Evolutionary conservation across 2,329 filamentous ascomycete genomes (phyloP), one percentile per base, ranked within the genome.

Genomic region (Sporothrix phasma): DNA sequence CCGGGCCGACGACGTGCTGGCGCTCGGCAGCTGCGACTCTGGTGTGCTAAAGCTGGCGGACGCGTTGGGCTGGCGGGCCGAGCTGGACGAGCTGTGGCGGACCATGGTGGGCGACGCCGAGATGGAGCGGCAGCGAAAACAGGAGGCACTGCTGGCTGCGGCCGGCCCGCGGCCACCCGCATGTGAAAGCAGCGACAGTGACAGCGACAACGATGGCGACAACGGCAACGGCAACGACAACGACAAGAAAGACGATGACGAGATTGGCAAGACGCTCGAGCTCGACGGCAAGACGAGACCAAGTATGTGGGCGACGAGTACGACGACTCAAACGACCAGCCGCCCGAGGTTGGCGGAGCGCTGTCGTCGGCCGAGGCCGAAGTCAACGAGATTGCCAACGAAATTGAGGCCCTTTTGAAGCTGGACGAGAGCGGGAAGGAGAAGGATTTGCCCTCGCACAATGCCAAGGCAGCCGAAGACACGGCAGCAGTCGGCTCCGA

Each of bases 31-130:
- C 69, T 97, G 92, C 73, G 93, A 99, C 73, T 79, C 80, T 0
- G 91, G 92, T 0, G 88, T 97, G 0, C 81, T 88, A 62, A 86
- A 84, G 73, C 79, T 99, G 41, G 92, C 93, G 1, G 81, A 88
- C 67, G 86, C 87, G 31, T 81, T 96, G 49, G 93, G 92, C 0
- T 99, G 94, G 94, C 75, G 83, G 8, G 85, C 90, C 1, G 93
- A 97, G 72, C 78, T 99, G 17, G 90, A 97, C 72, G 74, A 73
- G 3, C 70, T 90, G 61, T 97, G 92, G 92, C 80, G 84, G 24
- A 75, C 77, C 53, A 82, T 88, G 0, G 87, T 89, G 7, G 84
- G 88, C 3, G 77, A 86, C 26, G 77, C 82, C 66, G 79, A 85
- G 70, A 81, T 82, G 24, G 78, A 77, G 69, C 79, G 76, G 66